Evolutionary conservation across 2,329 filamentous ascomycete species (phyloP), one percentile per base, ranked within the genome.

Genomic region (Daldinia sp.): DNA sequence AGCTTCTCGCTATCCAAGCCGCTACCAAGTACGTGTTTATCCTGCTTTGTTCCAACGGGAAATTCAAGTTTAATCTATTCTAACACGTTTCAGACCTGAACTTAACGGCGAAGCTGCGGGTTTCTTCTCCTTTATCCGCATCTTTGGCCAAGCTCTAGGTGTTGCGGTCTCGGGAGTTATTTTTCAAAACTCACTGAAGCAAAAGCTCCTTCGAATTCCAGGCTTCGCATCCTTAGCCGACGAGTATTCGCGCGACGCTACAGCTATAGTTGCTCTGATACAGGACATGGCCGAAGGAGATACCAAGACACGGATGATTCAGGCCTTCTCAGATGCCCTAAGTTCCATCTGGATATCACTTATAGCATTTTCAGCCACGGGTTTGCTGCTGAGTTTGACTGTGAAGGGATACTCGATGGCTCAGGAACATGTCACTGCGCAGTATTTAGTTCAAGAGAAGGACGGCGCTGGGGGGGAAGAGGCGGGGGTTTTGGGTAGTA

Each of bases 111-210:
- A 41, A 34, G 83, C 88, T 37, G 83, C 86, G 1, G 87, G 85
- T 9, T 85, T 91, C 78, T 90, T 88, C 76, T 84, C 83, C 54
- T 92, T 92, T 78, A 82, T 88, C 69, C 83, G 87, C 11, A 82
- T 84, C 1, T 82, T 91, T 21, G 89, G 89, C 0, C 87, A 90
- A 72, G 81, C 85, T 0, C 76, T 91, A 8, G 89, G 89, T 21
- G 85, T 91, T 2, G 87, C 89, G 1, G 80, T 90, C 52, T 86
- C 87, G 1, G 88, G 89, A 3, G 87, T 89, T 29, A 82, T 90
- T 54, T 91, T 92, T 77, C 88, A 92, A 74, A 92, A 91, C 67
- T 80, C 82, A 58, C 84, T 89, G 76, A 78, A 77, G 55, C 76
- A 75, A 43, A 82, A 85, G 63, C 74, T 90, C 43, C 67, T 78